A percentile compares a stretch with the other conserved stretches of the same genome.
Evolutionary conservation across 805 yeast genomes (phyloP).

Genomic region (Kodamaea restingae): DNA sequence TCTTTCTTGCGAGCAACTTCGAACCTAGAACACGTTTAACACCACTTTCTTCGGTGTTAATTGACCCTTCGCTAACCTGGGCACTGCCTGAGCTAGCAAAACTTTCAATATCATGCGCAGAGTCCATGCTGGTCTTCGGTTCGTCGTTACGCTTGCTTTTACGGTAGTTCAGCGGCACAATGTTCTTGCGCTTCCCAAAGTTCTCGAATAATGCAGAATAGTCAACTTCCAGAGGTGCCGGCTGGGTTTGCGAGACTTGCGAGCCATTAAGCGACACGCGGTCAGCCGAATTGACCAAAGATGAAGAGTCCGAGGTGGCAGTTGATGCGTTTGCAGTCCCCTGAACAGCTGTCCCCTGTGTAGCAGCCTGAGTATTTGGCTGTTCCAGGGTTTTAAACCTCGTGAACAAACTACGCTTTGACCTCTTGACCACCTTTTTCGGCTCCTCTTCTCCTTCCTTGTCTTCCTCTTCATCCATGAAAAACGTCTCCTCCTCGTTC

Average conservation of each 20-base stretch:
- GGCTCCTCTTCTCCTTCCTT: slow-evolving; percentile 8
- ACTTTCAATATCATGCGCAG: slow-evolving; percentile 2
- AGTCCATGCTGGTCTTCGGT: slow-evolving; percentile 2
- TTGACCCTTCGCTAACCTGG: slow-evolving; percentile 5
- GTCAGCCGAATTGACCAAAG: slow-evolving; percentile 11
- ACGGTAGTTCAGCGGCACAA: slow-evolving; percentile 19
- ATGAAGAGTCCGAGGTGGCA: neutral
- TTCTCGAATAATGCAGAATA: slow-evolving; percentile 42
- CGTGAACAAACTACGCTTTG: slow-evolving; percentile 35
- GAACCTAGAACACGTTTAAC: slow-evolving; percentile 40
- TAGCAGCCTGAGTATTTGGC: neutral
- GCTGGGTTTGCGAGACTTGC: slow-evolving; percentile 8
- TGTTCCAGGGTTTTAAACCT: slow-evolving; percentile 28
- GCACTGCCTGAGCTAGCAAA: slow-evolving; percentile 1
- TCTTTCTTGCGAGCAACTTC: slow-evolving; percentile 31
- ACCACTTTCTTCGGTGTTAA: slow-evolving; percentile 16
- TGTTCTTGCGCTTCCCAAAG: slow-evolving; percentile 38
- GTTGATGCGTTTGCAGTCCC: too few relatives aligned
- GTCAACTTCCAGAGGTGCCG: slow-evolving; percentile 28
- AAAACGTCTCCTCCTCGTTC: slow-evolving; percentile 2
- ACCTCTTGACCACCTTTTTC: slow-evolving; percentile 27
- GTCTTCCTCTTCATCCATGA: slow-evolving; percentile 6
- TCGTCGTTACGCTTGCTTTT: slow-evolving; percentile 25
- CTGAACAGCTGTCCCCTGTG: too few relatives aligned
- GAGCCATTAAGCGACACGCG: slow-evolving; percentile 11